These are phyloP conservation scores for Comarum palustre DNA, from an alignment of 306 rosid species.

Conservation along the genomic window DNA sequence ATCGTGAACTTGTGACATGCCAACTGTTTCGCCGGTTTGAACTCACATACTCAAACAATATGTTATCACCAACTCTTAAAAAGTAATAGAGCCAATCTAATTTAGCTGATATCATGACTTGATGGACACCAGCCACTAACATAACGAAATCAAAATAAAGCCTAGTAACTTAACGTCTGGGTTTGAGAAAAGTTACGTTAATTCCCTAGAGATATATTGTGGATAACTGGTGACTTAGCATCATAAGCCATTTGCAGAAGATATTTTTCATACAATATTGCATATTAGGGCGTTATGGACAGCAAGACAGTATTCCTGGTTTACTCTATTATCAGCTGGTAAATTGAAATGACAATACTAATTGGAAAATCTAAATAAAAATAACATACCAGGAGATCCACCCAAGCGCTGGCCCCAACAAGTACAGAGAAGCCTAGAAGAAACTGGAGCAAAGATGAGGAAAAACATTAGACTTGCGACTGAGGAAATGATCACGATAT, in stretches of 20 bases:
- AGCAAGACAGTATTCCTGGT: background rate
- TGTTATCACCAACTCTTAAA: background rate
- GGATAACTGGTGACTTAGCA: background rate
- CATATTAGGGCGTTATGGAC: background rate
- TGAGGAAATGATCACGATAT: background rate
- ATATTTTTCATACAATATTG: background rate
- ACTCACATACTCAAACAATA: background rate
- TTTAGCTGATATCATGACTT: background rate
- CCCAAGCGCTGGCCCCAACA: constrained; percentile 98
- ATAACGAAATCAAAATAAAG: background rate
- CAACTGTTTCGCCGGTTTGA: background rate
- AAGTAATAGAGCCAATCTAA: background rate
- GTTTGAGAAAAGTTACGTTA: background rate
- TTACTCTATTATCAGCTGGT: background rate
- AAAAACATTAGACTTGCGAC: background rate
- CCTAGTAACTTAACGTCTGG: background rate
- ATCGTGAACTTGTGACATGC: background rate
- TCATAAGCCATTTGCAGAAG: background rate
- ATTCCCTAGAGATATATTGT: background rate
- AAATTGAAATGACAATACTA: constrained; percentile 6
- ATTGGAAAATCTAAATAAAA: constrained; percentile 1
- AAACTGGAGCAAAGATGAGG: constrained; percentile 47
- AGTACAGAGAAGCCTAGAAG: constrained; percentile 89
- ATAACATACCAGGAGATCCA: constrained; percentile 77
- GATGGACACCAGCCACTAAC: background rate